Base-by-base conservation (phyloP, 257 asterid species). In the Scutellaria barbata region DNA sequence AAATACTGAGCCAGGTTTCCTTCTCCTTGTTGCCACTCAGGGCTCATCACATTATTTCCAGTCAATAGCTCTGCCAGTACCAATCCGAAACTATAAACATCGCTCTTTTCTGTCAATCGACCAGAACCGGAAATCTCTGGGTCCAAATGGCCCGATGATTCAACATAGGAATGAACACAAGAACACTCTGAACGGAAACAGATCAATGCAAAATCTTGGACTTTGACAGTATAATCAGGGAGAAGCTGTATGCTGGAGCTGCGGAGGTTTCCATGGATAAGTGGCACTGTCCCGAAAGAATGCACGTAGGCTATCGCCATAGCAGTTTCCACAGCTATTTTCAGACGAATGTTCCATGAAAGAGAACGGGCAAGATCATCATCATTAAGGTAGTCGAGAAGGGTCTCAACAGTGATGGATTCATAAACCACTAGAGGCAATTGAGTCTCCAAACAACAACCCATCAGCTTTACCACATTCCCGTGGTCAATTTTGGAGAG, bases 371-470 rank as follows among this genome's bases (percentile, higher is more conserved):
- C 77, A 1, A 53, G 65, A 5, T 2, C 6, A 12, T 69, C 43
- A 2, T 54, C 60, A 2, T 42, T 67, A 45, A 77, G 47, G 55
- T 16, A 43, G 25, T 74, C 80, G 6, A 25, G 48, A 11, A 81
- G 82, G 22, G 82, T 65, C 50, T 63, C 39, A 30, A 8, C 14
- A 10, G 63, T 6, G 25, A 41, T 13, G 22, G 52, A 69, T 10
- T 77, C 77, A 6, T 80, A 43, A 37, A 81, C 81, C 30, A 80
- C 20, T 11, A 72, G 33, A 0, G 79, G 79, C 30, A 51, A 60
- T 10, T 43, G 68, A 12, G 79, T 76, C 75, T 80, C 81, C 20
- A 80, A 12, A 59, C 84, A 76, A 55, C 79, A 72, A 37, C 81
- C 82, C 7, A 77, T 63, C 68, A 77, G 72, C 75, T 33, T 70